phyloP scores from a whole-genome alignment of 2,329 filamentous ascomycete genomes.

The Aspergillus floridensis region DNA sequence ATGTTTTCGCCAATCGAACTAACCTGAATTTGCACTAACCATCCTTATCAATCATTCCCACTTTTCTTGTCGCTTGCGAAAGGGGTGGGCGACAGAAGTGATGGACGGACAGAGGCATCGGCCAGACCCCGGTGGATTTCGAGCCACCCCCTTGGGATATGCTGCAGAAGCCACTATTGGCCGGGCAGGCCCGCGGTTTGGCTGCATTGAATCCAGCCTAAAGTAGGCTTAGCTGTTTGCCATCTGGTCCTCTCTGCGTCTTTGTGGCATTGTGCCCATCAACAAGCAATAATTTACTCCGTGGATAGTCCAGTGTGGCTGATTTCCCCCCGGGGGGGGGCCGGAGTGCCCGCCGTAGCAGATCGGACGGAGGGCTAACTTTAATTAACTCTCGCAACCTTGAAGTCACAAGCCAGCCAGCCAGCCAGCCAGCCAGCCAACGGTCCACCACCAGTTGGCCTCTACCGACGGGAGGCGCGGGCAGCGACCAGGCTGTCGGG shows the following conservation, averaged over 20 bases:
- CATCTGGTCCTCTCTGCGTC: neutral
- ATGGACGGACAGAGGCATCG: too few species aligned
- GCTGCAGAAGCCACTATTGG: neutral
- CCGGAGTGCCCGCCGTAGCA: neutral
- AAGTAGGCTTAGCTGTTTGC: neutral
- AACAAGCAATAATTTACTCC: neutral
- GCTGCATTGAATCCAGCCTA: neutral
- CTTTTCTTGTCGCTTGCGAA: neutral
- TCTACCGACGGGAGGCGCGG: constrained; percentile 9
- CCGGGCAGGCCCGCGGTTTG: constrained; percentile 3
- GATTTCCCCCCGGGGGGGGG: neutral
- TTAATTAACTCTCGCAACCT: neutral
- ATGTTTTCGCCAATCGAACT: neutral
- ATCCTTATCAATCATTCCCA: neutral
- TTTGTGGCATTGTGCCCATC: neutral
- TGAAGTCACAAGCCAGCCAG: neutral
- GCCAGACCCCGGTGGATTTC: neutral
- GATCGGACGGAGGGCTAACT: neutral
- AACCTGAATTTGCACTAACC: neutral
- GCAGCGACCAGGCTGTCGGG: constrained; percentile 19
- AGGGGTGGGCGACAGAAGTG: too few species aligned
- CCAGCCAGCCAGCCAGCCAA: neutral
- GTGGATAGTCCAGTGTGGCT: neutral
- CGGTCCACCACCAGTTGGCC: constrained; percentile 7
- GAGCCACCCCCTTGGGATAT: neutral